Evolutionary conservation across 345 rosid species (phyloP), one percentile per base, ranked within the genome.

Genomic region (Rubroshorea leprosula): DNA sequence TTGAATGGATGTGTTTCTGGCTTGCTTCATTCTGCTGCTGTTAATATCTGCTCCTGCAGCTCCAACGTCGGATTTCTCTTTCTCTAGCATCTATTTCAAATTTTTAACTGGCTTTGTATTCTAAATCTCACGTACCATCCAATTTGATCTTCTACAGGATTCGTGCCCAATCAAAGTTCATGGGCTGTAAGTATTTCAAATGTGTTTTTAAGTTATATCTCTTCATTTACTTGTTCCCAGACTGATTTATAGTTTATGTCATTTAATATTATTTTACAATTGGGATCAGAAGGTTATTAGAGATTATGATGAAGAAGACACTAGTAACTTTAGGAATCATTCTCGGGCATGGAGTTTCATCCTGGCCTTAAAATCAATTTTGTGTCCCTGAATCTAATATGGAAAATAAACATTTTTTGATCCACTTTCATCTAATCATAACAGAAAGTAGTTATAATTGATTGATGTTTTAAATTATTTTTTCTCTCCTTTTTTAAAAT

Each of bases 181-280:
- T 65, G 58, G 68, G 49, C 83, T 19, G 97, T 89, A 68, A 77
- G 97, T 53, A 25, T 61, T 67, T 56, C 25, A 23, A 48, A 47
- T 58, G 45, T 65, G 41, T 10, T 6, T 35, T 2, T 35, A 35
- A 35, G 41, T 8, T 35, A 35, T 8, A 13, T 60, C 48, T 7
- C 8, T 23, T 19, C 22, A 7, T 56, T 39, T 54, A 21, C 26
- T 6, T 59, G 15, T 38, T 23, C 57, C 52, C 14, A 49, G 15
- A 7, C 23, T 53, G 25, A 62, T 19, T 14, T 19, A 24, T 50
- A 21, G n/a, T 3, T 50, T n/a, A n/a, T n/a, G n/a, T n/a, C n/a
- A 15, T 23, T 17, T 50, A 21, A 24, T 49, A 17, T 43, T 39
- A 31, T 56, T 69, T 11, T 55, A 27, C 17, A 55, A 47, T 51